Percentiles rank a stretch among this genome's conserved stretches.
Conservation (phyloP, 371 early-diverging fungal genomes). For the Apophysomyces ossiformis region DNA sequence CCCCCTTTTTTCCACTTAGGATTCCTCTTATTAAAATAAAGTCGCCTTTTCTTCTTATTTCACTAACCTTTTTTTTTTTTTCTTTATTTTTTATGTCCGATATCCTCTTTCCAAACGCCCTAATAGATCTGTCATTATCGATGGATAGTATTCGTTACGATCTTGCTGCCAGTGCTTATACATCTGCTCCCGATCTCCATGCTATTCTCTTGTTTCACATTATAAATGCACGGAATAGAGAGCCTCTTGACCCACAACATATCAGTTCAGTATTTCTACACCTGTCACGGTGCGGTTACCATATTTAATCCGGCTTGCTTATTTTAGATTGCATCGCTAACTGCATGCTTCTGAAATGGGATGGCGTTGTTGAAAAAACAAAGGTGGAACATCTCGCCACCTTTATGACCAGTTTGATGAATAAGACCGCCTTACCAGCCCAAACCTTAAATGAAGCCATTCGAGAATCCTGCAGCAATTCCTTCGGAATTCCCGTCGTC, state of each 20-base stretch:
- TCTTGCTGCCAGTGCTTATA: slow-evolving; percentile 2
- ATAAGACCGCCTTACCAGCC: neutral
- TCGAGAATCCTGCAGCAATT: neutral
- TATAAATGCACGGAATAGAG: neutral
- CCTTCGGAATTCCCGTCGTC: slow-evolving; percentile 10
- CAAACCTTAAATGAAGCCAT: slow-evolving; percentile 10
- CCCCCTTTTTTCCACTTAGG: too few relatives aligned
- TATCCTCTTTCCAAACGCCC: neutral
- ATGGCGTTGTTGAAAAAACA: neutral
- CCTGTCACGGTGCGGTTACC: slow-evolving; percentile 5
- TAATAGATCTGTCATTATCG: neutral
- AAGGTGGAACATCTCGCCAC: neutral
- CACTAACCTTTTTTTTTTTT: neutral
- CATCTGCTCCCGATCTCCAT: slow-evolving; percentile 1
- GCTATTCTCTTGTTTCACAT: neutral
- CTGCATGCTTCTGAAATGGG: slow-evolving; percentile 12
- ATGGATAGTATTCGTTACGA: slow-evolving; percentile 2
- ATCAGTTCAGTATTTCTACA: slow-evolving; percentile 2
- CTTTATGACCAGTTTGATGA: slow-evolving; percentile 1
- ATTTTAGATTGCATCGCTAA: slow-evolving; percentile 9
- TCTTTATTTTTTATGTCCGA: neutral
- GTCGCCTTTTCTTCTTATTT: neutral
- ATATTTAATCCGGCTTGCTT: slow-evolving; percentile 9
- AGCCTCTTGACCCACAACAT: slow-evolving; percentile 2
- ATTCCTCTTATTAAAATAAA: too few relatives aligned